phyloP scores from a whole-genome alignment of 1,139 yeast species.

The Trichomonascaceae sp. region DNA sequence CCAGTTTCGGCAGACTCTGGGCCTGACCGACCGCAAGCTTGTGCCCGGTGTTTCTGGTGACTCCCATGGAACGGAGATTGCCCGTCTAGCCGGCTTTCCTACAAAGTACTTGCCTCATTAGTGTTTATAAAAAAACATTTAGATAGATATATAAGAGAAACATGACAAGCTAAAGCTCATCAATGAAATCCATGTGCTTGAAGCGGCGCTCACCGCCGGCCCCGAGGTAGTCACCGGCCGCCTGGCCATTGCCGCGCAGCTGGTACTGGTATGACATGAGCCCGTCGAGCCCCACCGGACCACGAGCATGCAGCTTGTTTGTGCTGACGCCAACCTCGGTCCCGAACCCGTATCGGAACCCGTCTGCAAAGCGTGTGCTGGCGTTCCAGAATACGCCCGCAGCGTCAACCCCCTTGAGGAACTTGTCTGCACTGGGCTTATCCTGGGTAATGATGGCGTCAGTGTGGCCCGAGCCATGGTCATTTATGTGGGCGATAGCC shows the following conservation, averaged over 20 bases:
- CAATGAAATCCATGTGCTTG: conserved; percentile 34
- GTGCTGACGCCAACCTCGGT: conserved; percentile 98
- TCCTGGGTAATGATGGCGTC: conserved; percentile 79
- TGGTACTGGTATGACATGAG: conserved; percentile 92
- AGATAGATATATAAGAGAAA: not conserved
- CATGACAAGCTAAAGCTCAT: conserved; percentile 2
- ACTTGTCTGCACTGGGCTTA: conserved; percentile 54
- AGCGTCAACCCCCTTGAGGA: conserved; percentile 79
- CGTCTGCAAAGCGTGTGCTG: conserved; percentile 95
- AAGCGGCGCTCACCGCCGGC: conserved; percentile 83
- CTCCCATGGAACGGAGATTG: conserved; percentile 77
- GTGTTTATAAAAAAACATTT: not conserved
- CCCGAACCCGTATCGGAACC: conserved; percentile 96
- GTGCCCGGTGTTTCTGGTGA: conserved; percentile 60
- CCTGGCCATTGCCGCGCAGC: conserved; percentile 80
- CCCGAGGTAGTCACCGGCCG: conserved; percentile 82
- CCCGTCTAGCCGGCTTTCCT: conserved; percentile 78
- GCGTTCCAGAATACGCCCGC: conserved; percentile 99
- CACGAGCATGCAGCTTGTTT: conserved; percentile 93
- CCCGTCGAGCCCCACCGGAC: conserved; percentile 97
- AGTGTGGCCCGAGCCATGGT: conserved; percentile 91
- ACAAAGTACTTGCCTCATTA: conserved; percentile 3
- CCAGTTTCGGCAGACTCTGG: too few species aligned
- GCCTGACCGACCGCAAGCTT: conserved; percentile 59
- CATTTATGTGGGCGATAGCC: conserved; percentile 75